Evolutionary conservation across 2,329 filamentous ascomycete species (phyloP), one percentile per base, ranked within the genome.

Genomic region (Trichoderma arundinaceum): DNA sequence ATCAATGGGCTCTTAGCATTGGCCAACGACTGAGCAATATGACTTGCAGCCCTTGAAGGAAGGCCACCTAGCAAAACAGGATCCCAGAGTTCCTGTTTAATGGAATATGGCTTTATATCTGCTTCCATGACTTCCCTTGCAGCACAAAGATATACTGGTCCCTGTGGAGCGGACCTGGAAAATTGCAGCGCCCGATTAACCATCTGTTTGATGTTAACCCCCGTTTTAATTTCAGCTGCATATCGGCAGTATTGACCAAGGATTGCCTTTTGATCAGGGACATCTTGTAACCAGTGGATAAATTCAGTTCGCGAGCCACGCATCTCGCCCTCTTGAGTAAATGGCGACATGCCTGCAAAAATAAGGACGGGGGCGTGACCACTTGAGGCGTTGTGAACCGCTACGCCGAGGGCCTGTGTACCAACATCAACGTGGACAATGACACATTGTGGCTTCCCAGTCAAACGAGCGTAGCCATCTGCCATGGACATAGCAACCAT

Each of bases 401-500:
- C 53, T 7, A 56, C 53, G 1, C 53, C 53, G n/a, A 56, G 53
- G 8, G 53, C 53, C 7, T 56, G 53, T 1, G 53, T 56, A 7
- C 53, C 53, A 13, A 56, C 53, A 4, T 56, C 53, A 12, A 56
- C 53, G 10, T 56, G 53, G 19, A 56, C 53, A 17, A 56, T 56
- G 6, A 56, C 53, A 56, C 53, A 56, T 5, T 56, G 53, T 28
- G 53, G 53, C 53, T 56, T 56, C 8, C 53, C 53, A 32, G 53
- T 56, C 3, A 56, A 28, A 7, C 53, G 53, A 12, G 53, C 53
- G 13, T 56, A 56, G 38, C 53, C 53, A 56, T 56, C 53, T 43
- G 53, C 53, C 53, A 56, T 43, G 35, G 53, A 56, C 53, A 56
- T 56, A 2, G 53, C 53, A 17, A 56, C 53, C 53, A 56, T 56